phyloP scores from a whole-genome alignment of 208 protist genomes.

The Acanthamoeba sp. region DNA sequence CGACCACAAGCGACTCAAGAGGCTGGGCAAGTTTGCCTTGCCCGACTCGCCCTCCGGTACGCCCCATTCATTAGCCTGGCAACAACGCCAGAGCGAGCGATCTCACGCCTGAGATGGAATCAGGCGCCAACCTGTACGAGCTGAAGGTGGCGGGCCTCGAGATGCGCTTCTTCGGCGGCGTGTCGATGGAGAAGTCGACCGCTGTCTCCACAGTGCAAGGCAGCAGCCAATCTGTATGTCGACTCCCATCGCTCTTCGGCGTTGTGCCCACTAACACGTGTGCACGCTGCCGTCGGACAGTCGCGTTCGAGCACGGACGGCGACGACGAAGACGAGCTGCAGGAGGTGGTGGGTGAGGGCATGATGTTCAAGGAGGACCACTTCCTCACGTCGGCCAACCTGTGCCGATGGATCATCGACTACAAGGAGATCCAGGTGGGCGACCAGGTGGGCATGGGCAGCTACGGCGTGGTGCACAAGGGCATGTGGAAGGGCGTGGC shows the following conservation, averaged over 20 bases:
- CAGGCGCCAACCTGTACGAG: too few species aligned
- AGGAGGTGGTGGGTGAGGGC: not conserved
- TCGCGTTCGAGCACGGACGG: not conserved
- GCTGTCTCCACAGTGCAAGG: too few species aligned
- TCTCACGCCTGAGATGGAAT: too few species aligned
- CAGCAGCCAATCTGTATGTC: too few species aligned
- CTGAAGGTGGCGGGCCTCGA: too few species aligned
- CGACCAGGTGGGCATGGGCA: not conserved
- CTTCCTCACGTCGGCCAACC: slow-evolving; percentile 4
- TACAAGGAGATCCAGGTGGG: slow-evolving; percentile 5
- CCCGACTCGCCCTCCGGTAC: slow-evolving; percentile 34
- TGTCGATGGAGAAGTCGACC: not conserved
- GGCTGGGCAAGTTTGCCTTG: not conserved
- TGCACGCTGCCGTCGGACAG: too few species aligned
- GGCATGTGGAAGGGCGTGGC: slow-evolving; percentile 49
- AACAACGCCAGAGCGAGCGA: too few species aligned
- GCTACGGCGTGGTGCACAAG: slow-evolving; percentile 30
- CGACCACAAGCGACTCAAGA: not conserved
- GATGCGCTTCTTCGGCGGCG: not conserved
- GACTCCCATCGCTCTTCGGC: too few species aligned
- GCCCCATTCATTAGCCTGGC: too few species aligned
- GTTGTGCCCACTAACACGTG: too few species aligned
- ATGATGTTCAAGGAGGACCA: slow-evolving; percentile 7
- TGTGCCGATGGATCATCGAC: slow-evolving; percentile 46
- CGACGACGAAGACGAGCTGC: not conserved